Conservation (phyloP, 176 grass and related monocot genomes). For the Oryza officinalis region DNA sequence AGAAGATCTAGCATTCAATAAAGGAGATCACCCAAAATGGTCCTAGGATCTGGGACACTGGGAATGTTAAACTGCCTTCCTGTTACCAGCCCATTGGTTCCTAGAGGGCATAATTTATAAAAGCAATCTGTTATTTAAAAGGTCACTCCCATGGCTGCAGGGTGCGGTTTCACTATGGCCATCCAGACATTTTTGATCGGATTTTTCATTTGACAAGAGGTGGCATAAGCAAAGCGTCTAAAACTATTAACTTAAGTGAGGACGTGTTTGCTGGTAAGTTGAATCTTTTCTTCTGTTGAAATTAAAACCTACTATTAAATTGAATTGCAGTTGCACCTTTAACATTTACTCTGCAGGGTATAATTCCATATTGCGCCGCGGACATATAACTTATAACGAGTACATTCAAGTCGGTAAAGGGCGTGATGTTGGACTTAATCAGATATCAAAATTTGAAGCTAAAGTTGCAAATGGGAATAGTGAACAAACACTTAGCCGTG, state of each 20-base stretch:
- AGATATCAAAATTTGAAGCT: conserved; percentile 97
- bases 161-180: conserved; percentile 97
- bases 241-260: conserved; percentile 98
- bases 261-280: conserved; percentile 89
- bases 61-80: background rate
- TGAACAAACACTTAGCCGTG: conserved; percentile 91
- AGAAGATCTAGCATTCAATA: background rate
- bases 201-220: conserved; percentile 93
- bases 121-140: background rate
- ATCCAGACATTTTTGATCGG: conserved; percentile 92
- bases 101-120: background rate
- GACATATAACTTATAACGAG: conserved; percentile 85
- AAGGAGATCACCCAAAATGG: background rate
- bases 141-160: conserved; percentile 39
- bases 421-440: conserved; percentile 96
- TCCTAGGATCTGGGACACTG: background rate
- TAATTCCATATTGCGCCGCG: conserved; percentile 86
- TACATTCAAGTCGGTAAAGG: conserved; percentile 98
- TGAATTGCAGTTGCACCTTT: conserved; percentile 28
- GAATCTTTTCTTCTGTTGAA: conserved; percentile 6
- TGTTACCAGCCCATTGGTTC: background rate
- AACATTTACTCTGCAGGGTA: conserved; percentile 60
- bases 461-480: conserved; percentile 98
- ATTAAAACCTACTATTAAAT: background rate
- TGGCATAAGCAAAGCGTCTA: conserved; percentile 96